Evolutionary conservation across 23 red algal genomes (phyloP).

Genomic region (Chondrus crispus): DNA sequence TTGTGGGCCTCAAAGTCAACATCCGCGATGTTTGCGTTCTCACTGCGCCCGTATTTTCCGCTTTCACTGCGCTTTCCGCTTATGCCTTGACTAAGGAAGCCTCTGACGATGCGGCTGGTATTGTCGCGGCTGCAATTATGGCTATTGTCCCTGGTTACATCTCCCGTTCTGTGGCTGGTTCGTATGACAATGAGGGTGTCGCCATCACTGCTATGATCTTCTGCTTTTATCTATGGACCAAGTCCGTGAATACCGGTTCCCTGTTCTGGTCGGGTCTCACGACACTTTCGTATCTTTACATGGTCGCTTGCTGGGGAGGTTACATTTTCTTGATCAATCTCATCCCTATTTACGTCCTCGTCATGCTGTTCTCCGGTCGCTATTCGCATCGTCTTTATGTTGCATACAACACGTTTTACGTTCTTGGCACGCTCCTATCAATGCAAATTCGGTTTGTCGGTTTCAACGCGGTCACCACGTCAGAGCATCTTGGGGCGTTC

Average conservation of each 20-base stretch:
- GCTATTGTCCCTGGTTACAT: constrained; percentile 98
- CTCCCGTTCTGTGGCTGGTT: constrained; percentile 88
- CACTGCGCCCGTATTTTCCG: constrained; percentile 88
- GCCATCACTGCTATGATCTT: constrained; percentile 95
- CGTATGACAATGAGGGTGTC: constrained; percentile 98
- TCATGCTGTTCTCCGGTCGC: constrained; percentile 83
- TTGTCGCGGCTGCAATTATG: constrained; percentile 84
- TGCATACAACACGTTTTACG: constrained; percentile 92
- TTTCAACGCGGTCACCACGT: constrained; percentile 91
- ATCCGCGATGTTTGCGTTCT: constrained; percentile 97
- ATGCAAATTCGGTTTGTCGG: constrained; percentile 99
- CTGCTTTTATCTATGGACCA: constrained; percentile 86
- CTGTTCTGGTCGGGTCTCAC: constrained; percentile 73
- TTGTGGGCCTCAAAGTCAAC: constrained; percentile 80
- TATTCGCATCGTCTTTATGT: constrained; percentile 96
- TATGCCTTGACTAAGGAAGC: constrained; percentile 82
- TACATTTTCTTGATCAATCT: constrained; percentile 99
- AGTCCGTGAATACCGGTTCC: constrained; percentile 91
- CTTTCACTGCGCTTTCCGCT: constrained; percentile 88
- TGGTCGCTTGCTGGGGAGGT: constrained; percentile 98
- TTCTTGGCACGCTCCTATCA: constrained; percentile 93
- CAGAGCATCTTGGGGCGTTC: constrained; percentile 89
- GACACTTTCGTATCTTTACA: constrained; percentile 92
- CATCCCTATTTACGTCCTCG: constrained; percentile 94
- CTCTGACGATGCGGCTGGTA: constrained; percentile 62